Percentiles rank a stretch among this genome's conserved stretches.
These are phyloP conservation scores for Clavispora santaluciae DNA, from an alignment of 805 yeast genomes.

Conservation along the genomic window DNA sequence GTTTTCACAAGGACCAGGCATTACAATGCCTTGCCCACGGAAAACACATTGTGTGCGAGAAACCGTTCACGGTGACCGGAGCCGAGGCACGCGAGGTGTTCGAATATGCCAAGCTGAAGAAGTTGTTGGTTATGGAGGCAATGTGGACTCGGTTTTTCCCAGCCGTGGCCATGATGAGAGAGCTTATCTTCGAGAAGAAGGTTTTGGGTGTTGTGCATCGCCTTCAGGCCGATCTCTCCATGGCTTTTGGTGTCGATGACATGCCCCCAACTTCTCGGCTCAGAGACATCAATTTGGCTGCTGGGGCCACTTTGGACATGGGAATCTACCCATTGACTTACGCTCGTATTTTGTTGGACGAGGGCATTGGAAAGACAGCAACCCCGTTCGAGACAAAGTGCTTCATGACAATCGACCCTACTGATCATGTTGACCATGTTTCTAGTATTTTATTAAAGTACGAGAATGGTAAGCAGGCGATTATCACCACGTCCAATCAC, in stretches of 20 bases:
- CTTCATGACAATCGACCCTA: constrained; percentile 28
- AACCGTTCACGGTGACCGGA: constrained; percentile 48
- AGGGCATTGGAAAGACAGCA: constrained; percentile 25
- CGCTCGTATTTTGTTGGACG: constrained; percentile 36
- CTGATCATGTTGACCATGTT: constrained; percentile 39
- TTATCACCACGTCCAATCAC: constrained; percentile 28
- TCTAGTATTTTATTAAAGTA: constrained; percentile 35
- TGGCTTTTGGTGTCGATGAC: constrained; percentile 27
- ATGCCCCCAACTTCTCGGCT: constrained; percentile 28
- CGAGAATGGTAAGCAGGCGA: constrained; percentile 38
- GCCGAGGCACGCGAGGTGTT: constrained; percentile 40
- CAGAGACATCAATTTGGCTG: constrained; percentile 44
- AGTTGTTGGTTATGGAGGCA: constrained; percentile 53
- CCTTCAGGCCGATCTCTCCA: constrained; percentile 37
- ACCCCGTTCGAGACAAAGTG: constrained; percentile 24
- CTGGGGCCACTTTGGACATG: constrained; percentile 53
- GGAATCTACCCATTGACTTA: constrained; percentile 51
- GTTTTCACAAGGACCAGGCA: constrained; percentile 44
- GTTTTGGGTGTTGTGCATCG: constrained; percentile 45
- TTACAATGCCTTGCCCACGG: constrained; percentile 39
- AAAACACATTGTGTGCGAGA: constrained; percentile 52
- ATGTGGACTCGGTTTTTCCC: constrained; percentile 58
- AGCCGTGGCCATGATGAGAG: constrained; percentile 28
- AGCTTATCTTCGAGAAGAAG: constrained; percentile 35
- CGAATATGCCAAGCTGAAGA: constrained; percentile 39